Conservation (phyloP, 768 basidiomycete genomes). For the Panellus pusillus region DNA sequence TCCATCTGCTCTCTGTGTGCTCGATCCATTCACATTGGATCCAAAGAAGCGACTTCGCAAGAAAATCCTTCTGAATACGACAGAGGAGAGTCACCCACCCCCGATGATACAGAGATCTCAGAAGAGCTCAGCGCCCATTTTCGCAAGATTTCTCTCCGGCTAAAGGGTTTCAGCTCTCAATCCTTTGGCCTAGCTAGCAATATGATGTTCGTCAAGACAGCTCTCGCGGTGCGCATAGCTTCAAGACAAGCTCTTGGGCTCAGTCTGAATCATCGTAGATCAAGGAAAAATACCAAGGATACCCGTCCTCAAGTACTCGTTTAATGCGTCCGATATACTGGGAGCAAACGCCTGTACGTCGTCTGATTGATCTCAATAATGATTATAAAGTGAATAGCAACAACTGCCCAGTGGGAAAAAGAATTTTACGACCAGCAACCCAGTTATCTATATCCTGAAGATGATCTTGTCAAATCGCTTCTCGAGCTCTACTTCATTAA, state of each 20-base stretch:
- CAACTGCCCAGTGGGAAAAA: not conserved
- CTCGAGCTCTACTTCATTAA: constrained; percentile 49
- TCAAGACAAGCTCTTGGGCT: too few species aligned
- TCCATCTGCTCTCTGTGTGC: not conserved
- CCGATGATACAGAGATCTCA: not conserved
- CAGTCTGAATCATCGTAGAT: too few species aligned
- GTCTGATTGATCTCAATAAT: not conserved
- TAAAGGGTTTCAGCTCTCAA: not conserved
- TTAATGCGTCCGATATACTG: not conserved
- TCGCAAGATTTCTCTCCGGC: not conserved
- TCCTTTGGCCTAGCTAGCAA: not conserved
- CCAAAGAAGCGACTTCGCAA: too few species aligned
- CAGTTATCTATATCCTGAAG: not conserved
- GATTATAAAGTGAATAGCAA: too few species aligned
- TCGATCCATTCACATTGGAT: not conserved
- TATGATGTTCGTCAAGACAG: too few species aligned
- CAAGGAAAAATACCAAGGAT: too few species aligned
- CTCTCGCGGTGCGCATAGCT: too few species aligned
- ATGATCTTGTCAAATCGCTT: constrained; percentile 38
- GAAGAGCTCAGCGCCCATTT: not conserved
- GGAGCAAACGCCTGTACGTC: not conserved
- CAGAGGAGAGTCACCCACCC: not conserved
- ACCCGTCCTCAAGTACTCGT: not conserved
- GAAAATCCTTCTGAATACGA: not conserved
- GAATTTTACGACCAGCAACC: not conserved